Base-by-base conservation (phyloP, 2,329 filamentous ascomycete species). In the Annulohypoxylon truncatum region DNA sequence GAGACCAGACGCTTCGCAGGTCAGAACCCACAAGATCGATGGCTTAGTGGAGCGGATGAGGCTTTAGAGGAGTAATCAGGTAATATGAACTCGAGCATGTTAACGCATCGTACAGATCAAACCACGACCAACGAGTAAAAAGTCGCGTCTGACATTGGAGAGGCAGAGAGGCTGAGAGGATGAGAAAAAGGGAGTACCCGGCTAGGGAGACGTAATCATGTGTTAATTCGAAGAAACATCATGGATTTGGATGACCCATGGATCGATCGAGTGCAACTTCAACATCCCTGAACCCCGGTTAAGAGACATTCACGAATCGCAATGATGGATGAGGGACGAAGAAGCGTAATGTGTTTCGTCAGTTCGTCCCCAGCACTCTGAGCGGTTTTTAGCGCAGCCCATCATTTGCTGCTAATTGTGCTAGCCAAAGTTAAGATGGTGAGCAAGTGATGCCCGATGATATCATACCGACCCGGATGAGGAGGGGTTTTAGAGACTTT, bases 251-350 rank as follows among this genome's bases (percentile, higher is more conserved):
- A 64, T 66, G 55, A 64, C 63, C 66, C 66, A 61, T 59, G 58
- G 46, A 61, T 69, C 64, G 60, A 67, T 67, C 63, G 63, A 66
- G 52, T 69, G 63, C 42, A 57, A 68, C 66, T 20, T 29, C 57
- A 52, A 22, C 42, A 62, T 55, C 57, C 58, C 53, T 61, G 57
- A 52, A 46, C 56, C 65, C 53, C 35, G 50, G 35, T 38, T 33
- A 31, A 31, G 28, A 51, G 24, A 47, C n/a, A 35, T 47, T 56
- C 18, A 28, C 28, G 46, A 40, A 31, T 53, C 29, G 15, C 40
- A 50, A 63, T 61, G 51, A 66, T 63, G 55, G 52, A 66, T 60
- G 55, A n/a, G n/a, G n/a, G 53, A 54, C 38, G 60, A 48, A 38
- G 42, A 52, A 51, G 46, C 31, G 51, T 40, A 58, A 50, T 54